phyloP scores from a whole-genome alignment of 768 basidiomycete genomes.

The Xerocomellus dryophilus region DNA sequence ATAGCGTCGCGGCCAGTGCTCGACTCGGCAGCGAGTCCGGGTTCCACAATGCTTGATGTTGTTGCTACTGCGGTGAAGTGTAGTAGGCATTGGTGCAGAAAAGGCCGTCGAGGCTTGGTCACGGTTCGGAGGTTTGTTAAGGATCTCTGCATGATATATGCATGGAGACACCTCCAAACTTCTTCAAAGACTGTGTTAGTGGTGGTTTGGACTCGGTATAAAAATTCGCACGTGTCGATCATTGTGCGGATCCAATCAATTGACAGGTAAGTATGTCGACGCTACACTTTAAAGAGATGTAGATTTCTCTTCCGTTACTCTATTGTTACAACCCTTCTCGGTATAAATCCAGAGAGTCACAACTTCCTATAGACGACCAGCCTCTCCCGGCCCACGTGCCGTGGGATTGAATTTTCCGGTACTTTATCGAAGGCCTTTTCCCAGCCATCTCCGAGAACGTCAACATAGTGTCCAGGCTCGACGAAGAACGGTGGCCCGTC shows the following conservation, averaged over 20 bases:
- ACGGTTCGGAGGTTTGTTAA: conserved; percentile 19
- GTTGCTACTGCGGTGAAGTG: conserved; percentile 13
- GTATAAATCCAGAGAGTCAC: neutral
- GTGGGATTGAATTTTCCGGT: conserved; percentile 42
- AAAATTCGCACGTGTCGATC: conserved; percentile 18
- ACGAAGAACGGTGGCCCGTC: conserved; percentile 68
- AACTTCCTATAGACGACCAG: conserved; percentile 39
- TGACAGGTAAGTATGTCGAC: neutral
- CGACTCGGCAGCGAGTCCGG: conserved; percentile 4
- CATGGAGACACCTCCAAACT: conserved; percentile 10
- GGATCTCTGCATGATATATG: conserved; percentile 22
- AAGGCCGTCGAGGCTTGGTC: conserved; percentile 6
- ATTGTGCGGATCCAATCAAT: neutral
- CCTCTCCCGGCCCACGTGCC: conserved; percentile 48
- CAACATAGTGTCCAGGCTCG: conserved; percentile 52
- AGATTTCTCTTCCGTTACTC: neutral
- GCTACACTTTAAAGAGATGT: too few relatives aligned
- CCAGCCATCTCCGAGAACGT: conserved; percentile 49
- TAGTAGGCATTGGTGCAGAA: conserved; percentile 4
- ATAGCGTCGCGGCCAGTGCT: conserved; percentile 5
- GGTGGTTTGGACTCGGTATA: neutral
- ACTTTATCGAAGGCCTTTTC: conserved; percentile 51
- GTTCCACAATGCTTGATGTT: neutral
- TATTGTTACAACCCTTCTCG: neutral
- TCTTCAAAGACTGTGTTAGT: neutral